Evolutionary conservation across 2,329 filamentous ascomycete species (phyloP), one percentile per base, ranked within the genome.

Genomic region (Coniochaeta sp.): DNA sequence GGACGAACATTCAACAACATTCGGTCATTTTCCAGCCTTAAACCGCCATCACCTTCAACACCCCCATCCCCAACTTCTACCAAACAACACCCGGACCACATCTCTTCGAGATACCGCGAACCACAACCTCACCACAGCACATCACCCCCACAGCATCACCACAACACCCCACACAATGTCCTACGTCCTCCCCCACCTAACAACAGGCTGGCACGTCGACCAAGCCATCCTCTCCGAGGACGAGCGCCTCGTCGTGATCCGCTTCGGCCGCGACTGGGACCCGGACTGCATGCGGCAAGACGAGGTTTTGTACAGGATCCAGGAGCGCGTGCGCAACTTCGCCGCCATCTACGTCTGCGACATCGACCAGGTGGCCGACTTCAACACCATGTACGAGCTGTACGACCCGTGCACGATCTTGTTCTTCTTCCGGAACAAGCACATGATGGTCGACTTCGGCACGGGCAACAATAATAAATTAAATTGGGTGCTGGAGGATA

Each of bases 401-500:
- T 77, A 73, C 60, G 67, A 99, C 66, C 85, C 91, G 0, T 89
- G 91, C 32, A 52, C 56, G n/a, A 52, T 56, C 52, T 50, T 63
- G 57, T 61, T 77, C 76, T 96, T 96, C 78, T 96, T 91, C 76
- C 83, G 92, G 56, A 99, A 99, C 69, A 99, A 99, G 69, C 91
- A 96, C 72, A 97, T 97, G 83, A 95, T 95, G 88, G 90, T 88
- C 68, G 92, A 97, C 81, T 91, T 96, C 61, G 92, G 92, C 46
- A 99, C 94, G 1, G 94, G 94, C 58, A 96, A 99, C 73, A 99
- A 99, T 71, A 99, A 99, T 70, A 97, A 97, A 70, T 77, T 96
- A 60, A 96, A 96, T 67, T 96, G 90, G 86, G 89, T 96, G 47
- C 76, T 95, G 50, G 91, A 97, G 71, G 92, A 99, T 66, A 97